Evolutionary conservation across 495 filamentous ascomycete genomes (phyloP), one percentile per base, ranked within the genome.

Genomic region (Penicillium canescens): DNA sequence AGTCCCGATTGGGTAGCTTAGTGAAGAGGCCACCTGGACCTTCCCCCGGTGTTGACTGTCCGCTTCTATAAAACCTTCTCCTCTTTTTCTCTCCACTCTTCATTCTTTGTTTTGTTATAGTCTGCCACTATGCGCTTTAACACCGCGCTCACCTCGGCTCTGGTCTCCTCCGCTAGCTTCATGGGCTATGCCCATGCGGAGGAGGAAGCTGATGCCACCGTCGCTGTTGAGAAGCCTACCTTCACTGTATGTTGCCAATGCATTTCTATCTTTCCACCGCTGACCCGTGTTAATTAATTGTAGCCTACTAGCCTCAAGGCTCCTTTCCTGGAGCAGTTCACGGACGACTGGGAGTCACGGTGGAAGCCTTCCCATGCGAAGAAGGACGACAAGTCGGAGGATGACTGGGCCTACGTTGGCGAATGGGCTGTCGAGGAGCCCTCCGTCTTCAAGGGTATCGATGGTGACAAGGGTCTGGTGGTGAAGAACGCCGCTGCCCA

Each of bases 281-380:
- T 63, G 61, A 69, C 69, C 4, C 0, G 45, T 62, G 44, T 45
- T 35, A n/a, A 38, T 51, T 13, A 43, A 43, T 38, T 37, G 11
- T 61, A 97, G 93, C 93, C 95, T 45, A 86, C 89, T 46, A 79
- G 79, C 50, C 75, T 98, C 65, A 90, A 98, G 74, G 95, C 88
- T 55, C 89, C 91, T 37, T 98, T 99, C 86, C 75, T 97, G 52
- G 95, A 99, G 78, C 95, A 99, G 73, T 99, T 99, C 81, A 96
- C 90, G 72, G 86, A 91, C 53, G 93, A 88, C 75, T 97, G 94
- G 93, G 84, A 96, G 46, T 77, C 79, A 42, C 79, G 95, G 70
- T 99, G 95, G 95, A 89, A 91, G 75, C 80, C 86, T 52, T 96
- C 92, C 16, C 88, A 94, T 65, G 95, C 95, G 57, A 98, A 98